Evolutionary conservation across 2,329 filamentous ascomycete species (phyloP).

Genomic region (Zopfia rhizophila): DNA sequence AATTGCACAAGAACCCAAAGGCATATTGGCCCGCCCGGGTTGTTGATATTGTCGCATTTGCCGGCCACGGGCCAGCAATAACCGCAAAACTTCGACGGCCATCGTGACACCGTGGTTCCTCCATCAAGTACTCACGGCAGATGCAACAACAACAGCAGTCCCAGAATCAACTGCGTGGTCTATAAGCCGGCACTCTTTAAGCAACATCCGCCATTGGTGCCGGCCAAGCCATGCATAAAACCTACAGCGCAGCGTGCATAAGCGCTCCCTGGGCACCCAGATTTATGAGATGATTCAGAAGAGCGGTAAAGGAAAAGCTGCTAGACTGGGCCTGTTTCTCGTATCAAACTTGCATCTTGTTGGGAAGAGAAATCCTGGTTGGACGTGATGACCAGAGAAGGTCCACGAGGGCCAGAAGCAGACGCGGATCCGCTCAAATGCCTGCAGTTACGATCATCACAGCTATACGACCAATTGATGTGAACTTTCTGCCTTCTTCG

Average conservation of each 20-base stretch:
- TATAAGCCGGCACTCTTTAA: constrained; percentile 21
- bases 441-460: constrained; percentile 21
- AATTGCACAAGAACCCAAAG: constrained; percentile 16
- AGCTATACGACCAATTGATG: not conserved
- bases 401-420: constrained; percentile 20
- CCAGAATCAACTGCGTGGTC: constrained; percentile 20
- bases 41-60: constrained; percentile 26
- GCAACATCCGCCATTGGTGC: constrained; percentile 41
- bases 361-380: constrained; percentile 34
- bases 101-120: constrained; percentile 34
- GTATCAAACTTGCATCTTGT: constrained; percentile 44
- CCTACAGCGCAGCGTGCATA: constrained; percentile 48
- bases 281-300: constrained; percentile 47
- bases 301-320: constrained; percentile 47
- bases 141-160: constrained; percentile 24
- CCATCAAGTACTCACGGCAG: constrained; percentile 26
- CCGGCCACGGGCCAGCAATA: constrained; percentile 24
- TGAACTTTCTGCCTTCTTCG: constrained; percentile 45
- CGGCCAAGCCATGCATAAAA: constrained; percentile 34
- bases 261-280: constrained; percentile 42
- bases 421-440: constrained; percentile 20
- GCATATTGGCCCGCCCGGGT: constrained; percentile 23
- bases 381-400: constrained; percentile 29
- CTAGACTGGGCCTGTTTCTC: constrained; percentile 36
- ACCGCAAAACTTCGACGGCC: constrained; percentile 21